phyloP scores from a whole-genome alignment of 768 basidiomycete genomes.

The Mycena filopes region DNA sequence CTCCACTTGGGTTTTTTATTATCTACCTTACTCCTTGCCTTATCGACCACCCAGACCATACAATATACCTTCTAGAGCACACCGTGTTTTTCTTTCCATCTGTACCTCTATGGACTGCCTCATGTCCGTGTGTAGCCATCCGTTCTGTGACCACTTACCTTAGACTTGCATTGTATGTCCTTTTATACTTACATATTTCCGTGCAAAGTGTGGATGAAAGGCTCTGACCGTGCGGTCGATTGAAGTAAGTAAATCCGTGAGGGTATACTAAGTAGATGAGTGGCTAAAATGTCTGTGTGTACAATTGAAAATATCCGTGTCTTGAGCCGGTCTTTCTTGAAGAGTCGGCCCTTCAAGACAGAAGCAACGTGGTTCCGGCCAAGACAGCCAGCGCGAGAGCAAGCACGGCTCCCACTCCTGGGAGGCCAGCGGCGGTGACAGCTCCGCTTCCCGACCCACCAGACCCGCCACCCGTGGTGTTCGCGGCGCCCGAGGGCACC shows the following conservation, averaged over 20 bases:
- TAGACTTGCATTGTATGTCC: constrained; percentile 27
- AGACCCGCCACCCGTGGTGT: background rate
- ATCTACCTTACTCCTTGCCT: constrained; percentile 23
- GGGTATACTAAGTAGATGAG: background rate
- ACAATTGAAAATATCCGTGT: too few relatives aligned
- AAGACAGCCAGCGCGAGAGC: constrained; percentile 7
- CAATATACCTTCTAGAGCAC: constrained; percentile 31
- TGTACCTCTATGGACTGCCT: constrained; percentile 27
- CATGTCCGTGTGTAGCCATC: constrained; percentile 23
- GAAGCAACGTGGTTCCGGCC: background rate
- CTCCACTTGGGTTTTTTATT: constrained; percentile 8
- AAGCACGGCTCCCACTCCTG: constrained; percentile 8
- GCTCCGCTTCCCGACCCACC: constrained; percentile 15
- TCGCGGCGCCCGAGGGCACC: background rate
- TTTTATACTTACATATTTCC: constrained; percentile 27
- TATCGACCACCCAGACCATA: constrained; percentile 23
- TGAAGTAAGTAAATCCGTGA: background rate
- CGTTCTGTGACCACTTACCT: constrained; percentile 8
- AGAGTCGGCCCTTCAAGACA: background rate
- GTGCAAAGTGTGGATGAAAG: background rate
- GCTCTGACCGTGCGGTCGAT: background rate
- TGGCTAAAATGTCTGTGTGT: background rate
- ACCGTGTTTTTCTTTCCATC: constrained; percentile 9
- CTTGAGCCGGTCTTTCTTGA: too few relatives aligned
- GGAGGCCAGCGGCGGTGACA: background rate